These are phyloP conservation scores for Mycena capillaripes DNA, from an alignment of 768 basidiomycete species.

Conservation along the genomic window DNA sequence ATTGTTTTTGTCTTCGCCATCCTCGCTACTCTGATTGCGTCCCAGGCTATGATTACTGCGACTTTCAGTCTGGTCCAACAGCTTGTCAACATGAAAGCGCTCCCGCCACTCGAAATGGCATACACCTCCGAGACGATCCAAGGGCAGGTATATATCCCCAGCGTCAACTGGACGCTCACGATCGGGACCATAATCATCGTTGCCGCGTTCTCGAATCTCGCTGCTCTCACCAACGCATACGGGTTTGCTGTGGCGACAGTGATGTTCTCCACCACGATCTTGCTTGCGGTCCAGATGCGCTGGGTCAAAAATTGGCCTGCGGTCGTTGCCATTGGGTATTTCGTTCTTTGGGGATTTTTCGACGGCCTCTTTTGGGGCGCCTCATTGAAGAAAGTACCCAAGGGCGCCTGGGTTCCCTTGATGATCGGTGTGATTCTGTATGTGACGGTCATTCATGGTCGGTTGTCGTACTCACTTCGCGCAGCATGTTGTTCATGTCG, in stretches of 20 bases:
- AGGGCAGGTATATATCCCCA: conserved; percentile 78
- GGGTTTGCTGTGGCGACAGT: conserved; percentile 78
- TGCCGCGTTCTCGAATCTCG: conserved; percentile 67
- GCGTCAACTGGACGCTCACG: conserved; percentile 72
- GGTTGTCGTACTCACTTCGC: background rate
- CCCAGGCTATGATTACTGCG: conserved; percentile 79
- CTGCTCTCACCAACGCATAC: conserved; percentile 70
- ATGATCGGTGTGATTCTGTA: conserved; percentile 67
- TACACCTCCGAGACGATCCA: conserved; percentile 73
- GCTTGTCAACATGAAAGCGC: conserved; percentile 70
- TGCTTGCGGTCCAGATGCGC: conserved; percentile 70
- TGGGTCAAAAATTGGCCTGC: conserved; percentile 66
- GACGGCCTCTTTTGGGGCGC: conserved; percentile 82
- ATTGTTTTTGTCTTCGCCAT: conserved; percentile 75
- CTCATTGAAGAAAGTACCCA: conserved; percentile 69
- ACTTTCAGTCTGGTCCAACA: conserved; percentile 76
- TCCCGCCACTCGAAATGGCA: conserved; percentile 69
- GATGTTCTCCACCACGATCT: conserved; percentile 71
- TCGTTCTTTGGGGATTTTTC: conserved; percentile 72
- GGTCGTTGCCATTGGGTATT: conserved; percentile 59
- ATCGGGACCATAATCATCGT: conserved; percentile 67
- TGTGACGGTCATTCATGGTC: conserved; percentile 30
- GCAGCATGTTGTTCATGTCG: conserved; percentile 61
- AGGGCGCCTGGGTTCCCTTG: conserved; percentile 79
- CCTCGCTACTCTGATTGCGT: conserved; percentile 76